phyloP scores from a whole-genome alignment of 2,329 filamentous ascomycete genomes.

The Alternaria arborescens region DNA sequence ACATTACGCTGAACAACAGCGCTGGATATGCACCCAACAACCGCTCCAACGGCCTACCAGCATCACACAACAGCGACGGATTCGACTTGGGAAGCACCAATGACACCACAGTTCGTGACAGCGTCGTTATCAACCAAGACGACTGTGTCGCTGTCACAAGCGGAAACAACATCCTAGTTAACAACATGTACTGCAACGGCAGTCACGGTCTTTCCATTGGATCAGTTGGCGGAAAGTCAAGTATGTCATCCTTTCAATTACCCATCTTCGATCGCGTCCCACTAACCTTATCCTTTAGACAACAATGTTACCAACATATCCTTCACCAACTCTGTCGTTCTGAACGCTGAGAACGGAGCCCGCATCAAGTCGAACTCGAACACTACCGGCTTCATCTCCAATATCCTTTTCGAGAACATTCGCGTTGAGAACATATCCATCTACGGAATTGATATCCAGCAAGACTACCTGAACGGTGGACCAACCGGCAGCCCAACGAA shows the following conservation, averaged over 20 bases:
- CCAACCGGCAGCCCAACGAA: conserved; percentile 55
- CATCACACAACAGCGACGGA: conserved; percentile 60
- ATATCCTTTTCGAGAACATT: conserved; percentile 28
- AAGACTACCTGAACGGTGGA: conserved; percentile 59
- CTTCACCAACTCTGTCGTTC: conserved; percentile 58
- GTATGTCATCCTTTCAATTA: conserved; percentile 5
- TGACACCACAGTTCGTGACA: conserved; percentile 52
- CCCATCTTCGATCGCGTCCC: too few species aligned
- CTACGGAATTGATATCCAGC: conserved; percentile 60
- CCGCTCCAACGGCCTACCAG: conserved; percentile 32
- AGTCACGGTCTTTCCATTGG: conserved; percentile 66
- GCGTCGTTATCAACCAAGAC: conserved; percentile 64
- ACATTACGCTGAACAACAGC: conserved; percentile 64
- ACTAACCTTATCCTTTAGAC: conserved; percentile 33
- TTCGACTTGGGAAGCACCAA: conserved; percentile 63
- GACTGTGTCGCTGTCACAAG: conserved; percentile 67
- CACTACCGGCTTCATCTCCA: conserved; percentile 54
- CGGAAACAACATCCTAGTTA: conserved; percentile 50
- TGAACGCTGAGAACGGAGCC: conserved; percentile 61
- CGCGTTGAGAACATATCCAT: conserved; percentile 52
- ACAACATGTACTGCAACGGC: conserved; percentile 56
- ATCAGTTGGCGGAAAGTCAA: conserved; percentile 56
- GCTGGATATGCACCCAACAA: conserved; percentile 56
- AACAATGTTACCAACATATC: conserved; percentile 46
- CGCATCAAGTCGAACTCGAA: conserved; percentile 64